phyloP scores from a whole-genome alignment of 345 rosid genomes.

The Sapria himalayana region DNA sequence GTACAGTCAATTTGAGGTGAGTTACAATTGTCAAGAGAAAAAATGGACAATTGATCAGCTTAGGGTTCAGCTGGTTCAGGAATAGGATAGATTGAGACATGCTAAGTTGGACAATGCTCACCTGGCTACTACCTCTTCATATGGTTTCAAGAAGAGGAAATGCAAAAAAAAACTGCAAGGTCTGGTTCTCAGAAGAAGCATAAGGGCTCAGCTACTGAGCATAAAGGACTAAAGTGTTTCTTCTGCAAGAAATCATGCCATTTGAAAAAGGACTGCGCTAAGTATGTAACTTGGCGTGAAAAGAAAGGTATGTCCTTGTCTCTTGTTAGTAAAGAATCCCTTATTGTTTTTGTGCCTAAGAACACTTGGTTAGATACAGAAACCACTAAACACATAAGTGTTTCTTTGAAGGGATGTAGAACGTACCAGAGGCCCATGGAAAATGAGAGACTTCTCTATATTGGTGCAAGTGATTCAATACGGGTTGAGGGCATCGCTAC shows the following conservation, averaged over 20 bases:
- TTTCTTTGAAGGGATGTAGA: slow-evolving; percentile 5
- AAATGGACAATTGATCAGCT: neutral
- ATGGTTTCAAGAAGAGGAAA: neutral
- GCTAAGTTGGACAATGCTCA: neutral
- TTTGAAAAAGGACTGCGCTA: neutral
- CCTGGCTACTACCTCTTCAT: neutral
- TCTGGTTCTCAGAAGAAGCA: neutral
- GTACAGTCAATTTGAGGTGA: too few relatives aligned
- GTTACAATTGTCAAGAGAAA: neutral
- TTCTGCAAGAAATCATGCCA: neutral
- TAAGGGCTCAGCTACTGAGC: too few relatives aligned
- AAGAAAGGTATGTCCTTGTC: neutral
- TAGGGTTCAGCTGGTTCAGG: neutral
- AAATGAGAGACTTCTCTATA: neutral
- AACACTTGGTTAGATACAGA: slow-evolving; percentile 1
- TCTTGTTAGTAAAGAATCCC: neutral
- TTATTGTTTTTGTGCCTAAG: slow-evolving; percentile 2
- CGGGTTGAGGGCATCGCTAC: neutral
- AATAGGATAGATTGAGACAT: neutral
- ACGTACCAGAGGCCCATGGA: neutral
- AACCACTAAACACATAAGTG: neutral
- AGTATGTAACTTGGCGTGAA: neutral
- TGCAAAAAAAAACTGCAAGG: neutral
- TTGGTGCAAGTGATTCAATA: neutral
- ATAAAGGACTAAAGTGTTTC: neutral